phyloP scores from a whole-genome alignment of 306 rosid genomes.

The Ammopiptanthus mongolicus region DNA sequence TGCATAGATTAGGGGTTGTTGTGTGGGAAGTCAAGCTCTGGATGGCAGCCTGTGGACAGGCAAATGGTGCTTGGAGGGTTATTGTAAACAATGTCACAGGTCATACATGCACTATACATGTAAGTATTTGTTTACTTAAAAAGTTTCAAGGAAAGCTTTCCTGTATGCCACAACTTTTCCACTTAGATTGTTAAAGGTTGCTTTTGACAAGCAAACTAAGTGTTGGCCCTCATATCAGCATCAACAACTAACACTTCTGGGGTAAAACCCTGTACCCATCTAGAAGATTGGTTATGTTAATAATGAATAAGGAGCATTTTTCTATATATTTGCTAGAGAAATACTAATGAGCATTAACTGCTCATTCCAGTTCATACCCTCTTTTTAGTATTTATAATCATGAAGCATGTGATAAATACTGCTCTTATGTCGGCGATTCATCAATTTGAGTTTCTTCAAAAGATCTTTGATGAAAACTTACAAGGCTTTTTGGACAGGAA shows the following conservation, averaged over 20 bases:
- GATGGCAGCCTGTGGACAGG: slow-evolving; percentile 69
- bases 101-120: slow-evolving; percentile 85
- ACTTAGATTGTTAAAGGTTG: neutral
- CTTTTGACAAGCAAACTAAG: slow-evolving; percentile 13
- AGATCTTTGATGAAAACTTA: neutral
- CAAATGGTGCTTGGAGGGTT: slow-evolving; percentile 91
- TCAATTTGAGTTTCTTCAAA: neutral
- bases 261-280: neutral
- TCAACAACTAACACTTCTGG: neutral
- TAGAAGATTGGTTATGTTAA: neutral
- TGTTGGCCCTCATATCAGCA: neutral
- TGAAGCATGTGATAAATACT: slow-evolving; percentile 5
- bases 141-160: slow-evolving; percentile 18
- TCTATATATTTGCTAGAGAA: slow-evolving; percentile 1
- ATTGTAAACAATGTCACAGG: slow-evolving; percentile 94
- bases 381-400: neutral
- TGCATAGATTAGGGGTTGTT: slow-evolving; percentile 91
- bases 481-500: neutral
- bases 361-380: neutral
- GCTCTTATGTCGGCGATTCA: neutral
- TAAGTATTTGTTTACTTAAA: slow-evolving; percentile 39
- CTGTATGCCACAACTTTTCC: neutral
- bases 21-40: slow-evolving; percentile 98
- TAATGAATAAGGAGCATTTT: neutral
- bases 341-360: neutral